Conservation (phyloP, 305 asterid species). For the Nicotiana rustica region DNA sequence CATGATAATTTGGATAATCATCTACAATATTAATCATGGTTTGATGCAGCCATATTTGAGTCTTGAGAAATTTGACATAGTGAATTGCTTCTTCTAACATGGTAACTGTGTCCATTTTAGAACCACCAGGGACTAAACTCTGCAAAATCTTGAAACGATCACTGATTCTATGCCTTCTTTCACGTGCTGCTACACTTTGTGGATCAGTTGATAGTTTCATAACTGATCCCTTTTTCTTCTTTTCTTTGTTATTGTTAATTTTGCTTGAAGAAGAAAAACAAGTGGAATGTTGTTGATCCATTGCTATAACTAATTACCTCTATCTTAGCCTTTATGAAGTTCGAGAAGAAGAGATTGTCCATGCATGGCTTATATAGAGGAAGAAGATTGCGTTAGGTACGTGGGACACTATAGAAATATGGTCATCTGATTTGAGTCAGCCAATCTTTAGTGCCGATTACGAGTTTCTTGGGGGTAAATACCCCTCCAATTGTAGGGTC, state of each 20-base stretch:
- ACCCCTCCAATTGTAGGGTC: conserved; percentile 29
- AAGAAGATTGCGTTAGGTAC: conserved; percentile 45
- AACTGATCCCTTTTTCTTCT: conserved; percentile 33
- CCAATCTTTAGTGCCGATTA: conserved; percentile 42
- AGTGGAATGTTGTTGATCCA: conserved; percentile 45
- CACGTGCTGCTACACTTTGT: conserved; percentile 83
- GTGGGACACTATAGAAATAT: conserved; percentile 4
- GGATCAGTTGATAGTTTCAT: conserved; percentile 76
- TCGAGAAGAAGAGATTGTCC: not conserved
- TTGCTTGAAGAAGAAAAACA: conserved; percentile 38
- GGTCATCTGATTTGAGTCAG: conserved; percentile 34
- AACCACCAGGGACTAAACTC: conserved; percentile 79
- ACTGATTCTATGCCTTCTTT: conserved; percentile 81
- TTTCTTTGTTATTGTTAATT: conserved; percentile 33
- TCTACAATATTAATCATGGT: conserved; percentile 50
- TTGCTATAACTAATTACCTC: not conserved
- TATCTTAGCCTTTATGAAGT: not conserved
- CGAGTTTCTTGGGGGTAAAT: conserved; percentile 34
- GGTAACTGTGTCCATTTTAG: conserved; percentile 76
- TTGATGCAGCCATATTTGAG: conserved; percentile 72
- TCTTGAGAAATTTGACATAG: conserved; percentile 76
- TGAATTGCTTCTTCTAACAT: conserved; percentile 87
- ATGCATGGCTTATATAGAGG: conserved; percentile 35
- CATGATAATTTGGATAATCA: not conserved
- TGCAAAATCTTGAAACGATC: conserved; percentile 76